Evolutionary conservation across 495 filamentous ascomycete species (phyloP), one percentile per base, ranked within the genome.

Genomic region (Schizothecium vesticola): DNA sequence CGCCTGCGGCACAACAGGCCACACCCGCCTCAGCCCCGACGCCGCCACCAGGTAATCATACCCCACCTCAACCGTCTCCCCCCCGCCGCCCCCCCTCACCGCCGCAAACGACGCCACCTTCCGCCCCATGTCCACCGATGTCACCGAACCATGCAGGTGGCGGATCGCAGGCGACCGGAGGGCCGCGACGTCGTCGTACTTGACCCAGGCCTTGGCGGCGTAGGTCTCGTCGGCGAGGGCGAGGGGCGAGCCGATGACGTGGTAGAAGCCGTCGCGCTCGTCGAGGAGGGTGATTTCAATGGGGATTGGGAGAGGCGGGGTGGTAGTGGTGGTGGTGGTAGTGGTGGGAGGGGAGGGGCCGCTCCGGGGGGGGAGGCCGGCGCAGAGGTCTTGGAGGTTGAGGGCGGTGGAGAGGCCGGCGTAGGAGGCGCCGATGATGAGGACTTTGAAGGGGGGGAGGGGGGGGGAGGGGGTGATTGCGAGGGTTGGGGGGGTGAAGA

Each of bases 191-290:
- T 88, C 83, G 57, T 81, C 78, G 72, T 84, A 91, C 31, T 80
- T 83, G 65, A 83, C 84, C 90, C 90, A 92, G 55, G 84, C 82
- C 66, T 85, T 83, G 61, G 80, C 72, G 10, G 87, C 83, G 63
- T 85, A 87, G 56, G 80, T 75, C 31, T 81, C 79, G 8, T 84
- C 85, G 2, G 87, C 84, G 10, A 90, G 80, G 1, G 87, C 87
- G 12, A 91, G 82, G 9, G 89, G 90, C 3, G 79, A 80, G 28
- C 89, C 89, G 71, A 92, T 90, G 23, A 87, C 71, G 71, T 92
- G 89, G 73, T 80, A 91, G 75, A 84, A 90, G 26, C 90, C 90
- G 81, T 92, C 90, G 24, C 87, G 80, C 67, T 90, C 87, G 71
- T 92, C 89, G 6, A 91, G 84, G 10, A 92, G 80, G 11, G 88